Conservation (phyloP, 2,329 filamentous ascomycete species). For the Clonostachys rosea region DNA sequence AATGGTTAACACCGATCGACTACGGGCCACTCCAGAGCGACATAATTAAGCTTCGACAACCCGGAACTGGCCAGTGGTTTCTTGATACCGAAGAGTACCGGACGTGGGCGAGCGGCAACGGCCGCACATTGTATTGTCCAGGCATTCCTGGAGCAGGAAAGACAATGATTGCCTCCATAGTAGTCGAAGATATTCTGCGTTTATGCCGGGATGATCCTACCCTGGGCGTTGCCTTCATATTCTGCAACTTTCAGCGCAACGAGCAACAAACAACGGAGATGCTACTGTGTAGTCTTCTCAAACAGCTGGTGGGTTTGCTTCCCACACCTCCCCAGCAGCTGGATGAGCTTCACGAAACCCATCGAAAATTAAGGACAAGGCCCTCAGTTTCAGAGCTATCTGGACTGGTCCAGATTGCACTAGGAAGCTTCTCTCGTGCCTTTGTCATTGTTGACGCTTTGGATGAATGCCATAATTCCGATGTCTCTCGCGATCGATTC, state of each 20-base stretch:
- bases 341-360: slow-evolving; percentile 14
- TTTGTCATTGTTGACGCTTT: slow-evolving; percentile 16
- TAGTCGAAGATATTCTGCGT: slow-evolving; percentile 30
- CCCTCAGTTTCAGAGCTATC: slow-evolving; percentile 1
- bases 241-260: slow-evolving; percentile 30
- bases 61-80: slow-evolving; percentile 39
- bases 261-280: slow-evolving; percentile 24
- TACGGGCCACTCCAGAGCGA: slow-evolving; percentile 33
- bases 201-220: slow-evolving; percentile 9
- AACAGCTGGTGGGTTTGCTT: slow-evolving; percentile 21
- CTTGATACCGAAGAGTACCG: slow-evolving; percentile 27
- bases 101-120: slow-evolving; percentile 16
- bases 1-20: slow-evolving; percentile 31
- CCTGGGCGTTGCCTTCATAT: slow-evolving; percentile 36
- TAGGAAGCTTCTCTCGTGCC: neutral
- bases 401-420: neutral
- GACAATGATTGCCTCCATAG: slow-evolving; percentile 34
- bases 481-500: neutral
- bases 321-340: slow-evolving; percentile 16
- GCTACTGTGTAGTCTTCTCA: slow-evolving; percentile 25
- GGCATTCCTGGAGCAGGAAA: slow-evolving; percentile 44
- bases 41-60: slow-evolving; percentile 24
- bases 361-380: slow-evolving; percentile 6
- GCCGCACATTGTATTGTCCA: slow-evolving; percentile 34
- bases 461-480: slow-evolving; percentile 8